phyloP scores from a whole-genome alignment of 176 grass and related monocot genomes.

The Puccinellia tenuiflora region DNA sequence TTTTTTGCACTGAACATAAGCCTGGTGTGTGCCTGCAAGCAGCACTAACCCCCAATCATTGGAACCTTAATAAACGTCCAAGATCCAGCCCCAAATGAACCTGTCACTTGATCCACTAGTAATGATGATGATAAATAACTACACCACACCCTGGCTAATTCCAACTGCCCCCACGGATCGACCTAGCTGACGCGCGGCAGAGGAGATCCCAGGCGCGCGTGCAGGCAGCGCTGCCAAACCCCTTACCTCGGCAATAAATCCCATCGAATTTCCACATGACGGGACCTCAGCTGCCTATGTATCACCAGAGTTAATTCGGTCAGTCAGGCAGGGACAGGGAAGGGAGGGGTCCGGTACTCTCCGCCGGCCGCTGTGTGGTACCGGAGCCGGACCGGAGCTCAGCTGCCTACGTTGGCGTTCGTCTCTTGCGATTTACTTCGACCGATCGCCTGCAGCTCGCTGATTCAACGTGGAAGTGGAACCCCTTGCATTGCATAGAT shows the following conservation, averaged over 20 bases:
- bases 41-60: constrained; percentile 5
- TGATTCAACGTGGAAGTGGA: neutral
- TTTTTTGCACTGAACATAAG: too few species aligned
- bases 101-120: neutral
- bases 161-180: neutral
- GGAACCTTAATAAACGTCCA: neutral
- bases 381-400: neutral
- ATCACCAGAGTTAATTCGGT: neutral
- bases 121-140: neutral
- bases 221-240: neutral
- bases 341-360: neutral
- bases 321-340: neutral
- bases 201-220: neutral
- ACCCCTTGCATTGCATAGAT: neutral
- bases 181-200: neutral
- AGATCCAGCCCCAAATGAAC: neutral
- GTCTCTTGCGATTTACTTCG: constrained; percentile 13
- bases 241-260: constrained; percentile 27
- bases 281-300: constrained; percentile 8
- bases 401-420: too few species aligned
- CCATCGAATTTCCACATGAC: constrained; percentile 17
- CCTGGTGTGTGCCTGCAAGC: too few species aligned
- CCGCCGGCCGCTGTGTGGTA: neutral
- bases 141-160: constrained; percentile 3
- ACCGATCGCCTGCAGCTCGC: neutral